A percentile compares a stretch with the other conserved stretches of the same genome.
Conservation (phyloP, 108 stramenopile species). For the Chaetoceros muelleri region DNA sequence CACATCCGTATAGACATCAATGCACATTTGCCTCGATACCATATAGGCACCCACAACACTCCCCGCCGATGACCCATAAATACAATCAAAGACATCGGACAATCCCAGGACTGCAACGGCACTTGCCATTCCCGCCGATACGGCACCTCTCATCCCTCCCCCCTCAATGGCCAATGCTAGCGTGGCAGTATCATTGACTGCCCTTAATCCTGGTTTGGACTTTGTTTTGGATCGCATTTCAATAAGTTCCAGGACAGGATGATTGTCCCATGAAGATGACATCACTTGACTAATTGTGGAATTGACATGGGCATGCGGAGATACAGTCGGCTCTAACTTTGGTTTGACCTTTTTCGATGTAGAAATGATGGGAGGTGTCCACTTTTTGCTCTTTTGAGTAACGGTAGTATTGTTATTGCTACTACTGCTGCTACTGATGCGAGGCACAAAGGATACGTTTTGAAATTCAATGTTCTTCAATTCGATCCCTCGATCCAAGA, state of each 20-base stretch:
- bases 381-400: constrained; percentile 8
- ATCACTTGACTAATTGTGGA: no score
- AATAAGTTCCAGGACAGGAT: constrained; percentile 58
- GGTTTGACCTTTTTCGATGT: no score
- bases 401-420: neutral
- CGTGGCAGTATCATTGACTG: constrained; percentile 27
- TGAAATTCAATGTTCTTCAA: constrained; percentile 27
- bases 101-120: constrained; percentile 67
- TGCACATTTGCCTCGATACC: constrained; percentile 58
- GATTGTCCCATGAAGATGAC: constrained; percentile 23
- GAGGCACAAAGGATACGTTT: constrained; percentile 16
- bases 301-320: no score
- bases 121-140: constrained; percentile 70
- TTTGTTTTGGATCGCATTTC: constrained; percentile 27
- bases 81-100: constrained; percentile 50
- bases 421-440: constrained; percentile 2
- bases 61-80: constrained; percentile 75
- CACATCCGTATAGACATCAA: constrained; percentile 71
- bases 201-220: constrained; percentile 48
- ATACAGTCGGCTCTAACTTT: constrained; percentile 3
- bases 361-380: constrained; percentile 4
- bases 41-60: constrained; percentile 70
- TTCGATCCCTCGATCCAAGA: constrained; percentile 32
- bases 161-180: constrained; percentile 84
- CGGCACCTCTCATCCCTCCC: constrained; percentile 71